These are phyloP conservation scores for Alliaria petiolata DNA, from an alignment of 345 rosid species.

Conservation along the genomic window DNA sequence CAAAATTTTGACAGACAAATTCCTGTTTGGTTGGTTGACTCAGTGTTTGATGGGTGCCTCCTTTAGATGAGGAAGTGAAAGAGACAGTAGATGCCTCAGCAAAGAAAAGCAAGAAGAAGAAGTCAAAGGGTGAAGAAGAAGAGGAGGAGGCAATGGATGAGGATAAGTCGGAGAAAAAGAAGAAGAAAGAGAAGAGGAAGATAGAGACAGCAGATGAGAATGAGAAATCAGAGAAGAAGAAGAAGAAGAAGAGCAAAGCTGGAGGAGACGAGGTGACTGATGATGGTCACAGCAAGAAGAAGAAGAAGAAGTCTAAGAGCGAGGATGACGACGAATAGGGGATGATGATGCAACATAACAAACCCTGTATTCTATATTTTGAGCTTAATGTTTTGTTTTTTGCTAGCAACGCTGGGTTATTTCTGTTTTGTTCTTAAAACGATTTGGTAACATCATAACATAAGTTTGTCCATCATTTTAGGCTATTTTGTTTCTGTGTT, in stretches of 20 bases:
- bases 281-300: slow-evolving; percentile 29
- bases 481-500: too few relatives aligned
- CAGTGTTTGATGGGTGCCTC: background rate
- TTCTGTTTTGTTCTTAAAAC: slow-evolving; percentile 5
- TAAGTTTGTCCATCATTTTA: too few relatives aligned
- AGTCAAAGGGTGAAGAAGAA: slow-evolving; percentile 21
- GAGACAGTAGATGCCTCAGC: slow-evolving; percentile 16
- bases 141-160: slow-evolving; percentile 11
- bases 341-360: slow-evolving; percentile 12
- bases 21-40: background rate
- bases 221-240: slow-evolving; percentile 30
- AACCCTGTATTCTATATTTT: slow-evolving; percentile 19
- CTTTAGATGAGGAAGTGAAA: slow-evolving; percentile 16
- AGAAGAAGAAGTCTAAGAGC: slow-evolving; percentile 33
- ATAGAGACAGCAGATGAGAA: slow-evolving; percentile 17
- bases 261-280: slow-evolving; percentile 25
- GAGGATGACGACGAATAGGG: slow-evolving; percentile 25
- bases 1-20: background rate
- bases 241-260: slow-evolving; percentile 31
- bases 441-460: background rate
- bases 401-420: background rate
- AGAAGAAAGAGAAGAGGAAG: slow-evolving; percentile 33
- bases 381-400: background rate
- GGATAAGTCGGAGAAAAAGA: slow-evolving; percentile 29
- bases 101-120: slow-evolving; percentile 37